Conservation (phyloP, 2,329 filamentous ascomycete genomes). For the Allantophomopsis cytisporea region DNA sequence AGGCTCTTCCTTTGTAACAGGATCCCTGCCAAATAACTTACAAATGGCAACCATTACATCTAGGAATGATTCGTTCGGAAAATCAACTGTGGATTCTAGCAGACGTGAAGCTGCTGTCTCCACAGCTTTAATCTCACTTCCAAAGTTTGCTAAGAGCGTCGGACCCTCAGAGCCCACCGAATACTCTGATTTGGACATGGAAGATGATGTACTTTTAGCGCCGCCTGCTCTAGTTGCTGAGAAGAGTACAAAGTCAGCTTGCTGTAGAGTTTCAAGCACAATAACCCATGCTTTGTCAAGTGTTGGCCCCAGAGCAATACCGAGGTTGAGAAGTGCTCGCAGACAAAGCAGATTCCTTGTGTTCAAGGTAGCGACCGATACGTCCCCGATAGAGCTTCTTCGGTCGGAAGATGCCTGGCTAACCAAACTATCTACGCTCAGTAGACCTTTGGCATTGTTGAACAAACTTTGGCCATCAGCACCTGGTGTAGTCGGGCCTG, state of each 20-base stretch:
- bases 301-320: conserved; percentile 85
- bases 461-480: conserved; percentile 42
- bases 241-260: conserved; percentile 79
- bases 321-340: conserved; percentile 82
- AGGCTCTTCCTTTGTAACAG: conserved; percentile 11
- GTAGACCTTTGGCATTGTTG: conserved; percentile 55
- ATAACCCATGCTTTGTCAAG: conserved; percentile 80
- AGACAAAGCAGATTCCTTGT: conserved; percentile 85
- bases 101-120: conserved; percentile 76
- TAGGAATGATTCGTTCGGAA: conserved; percentile 69
- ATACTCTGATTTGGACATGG: conserved; percentile 28
- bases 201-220: conserved; percentile 33
- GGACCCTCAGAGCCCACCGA: conserved; percentile 18
- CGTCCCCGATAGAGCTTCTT: conserved; percentile 45
- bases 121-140: conserved; percentile 72
- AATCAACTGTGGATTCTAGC: conserved; percentile 85
- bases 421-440: conserved; percentile 61
- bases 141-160: conserved; percentile 50
- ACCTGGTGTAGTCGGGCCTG: conserved; percentile 28
- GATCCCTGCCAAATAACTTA: conserved; percentile 40
- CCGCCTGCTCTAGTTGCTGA: conserved; percentile 35
- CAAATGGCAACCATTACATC: conserved; percentile 68
- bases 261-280: conserved; percentile 79
- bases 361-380: conserved; percentile 44
- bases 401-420: conserved; percentile 48